Evolutionary conservation across 352 stramenopile genomes (phyloP).

Genomic region (Pythium dissotocum): DNA sequence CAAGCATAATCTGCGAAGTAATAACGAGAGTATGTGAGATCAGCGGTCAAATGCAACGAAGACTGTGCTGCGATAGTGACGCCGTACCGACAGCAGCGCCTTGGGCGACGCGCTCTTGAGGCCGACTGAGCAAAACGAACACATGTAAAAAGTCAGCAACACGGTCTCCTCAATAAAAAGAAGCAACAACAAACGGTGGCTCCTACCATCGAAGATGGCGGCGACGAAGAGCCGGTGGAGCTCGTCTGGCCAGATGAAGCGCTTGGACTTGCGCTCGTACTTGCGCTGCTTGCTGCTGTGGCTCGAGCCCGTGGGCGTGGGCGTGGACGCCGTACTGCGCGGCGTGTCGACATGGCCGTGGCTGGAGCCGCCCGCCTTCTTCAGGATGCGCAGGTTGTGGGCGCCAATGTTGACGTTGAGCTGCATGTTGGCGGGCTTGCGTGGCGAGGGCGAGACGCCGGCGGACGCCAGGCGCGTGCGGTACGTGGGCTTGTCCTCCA

Average conservation of each 20-base stretch:
- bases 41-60: neutral
- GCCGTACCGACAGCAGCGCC: constrained; percentile 49
- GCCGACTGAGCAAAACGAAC: constrained; percentile 46
- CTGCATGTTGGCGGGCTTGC: constrained; percentile 5
- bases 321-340: neutral
- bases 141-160: constrained; percentile 27
- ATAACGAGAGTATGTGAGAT: neutral
- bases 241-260: constrained; percentile 88
- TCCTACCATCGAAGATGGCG: constrained; percentile 84
- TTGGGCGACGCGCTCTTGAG: constrained; percentile 89
- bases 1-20: constrained; percentile 50
- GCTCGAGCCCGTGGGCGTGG: constrained; percentile 15
- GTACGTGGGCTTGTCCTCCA: constrained; percentile 31
- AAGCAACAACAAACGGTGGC: neutral
- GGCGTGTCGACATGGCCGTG: neutral
- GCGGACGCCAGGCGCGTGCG: constrained; percentile 25
- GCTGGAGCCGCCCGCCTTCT: constrained; percentile 18
- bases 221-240: constrained; percentile 87
- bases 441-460: neutral
- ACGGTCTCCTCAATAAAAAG: constrained; percentile 22
- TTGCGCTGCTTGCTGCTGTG: constrained; percentile 76
- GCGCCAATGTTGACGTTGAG: constrained; percentile 23
- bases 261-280: constrained; percentile 88
- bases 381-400: constrained; percentile 30
- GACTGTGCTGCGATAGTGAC: neutral